phyloP scores from a whole-genome alignment of 2,329 filamentous ascomycete genomes.

The Metarhizium humberi region DNA sequence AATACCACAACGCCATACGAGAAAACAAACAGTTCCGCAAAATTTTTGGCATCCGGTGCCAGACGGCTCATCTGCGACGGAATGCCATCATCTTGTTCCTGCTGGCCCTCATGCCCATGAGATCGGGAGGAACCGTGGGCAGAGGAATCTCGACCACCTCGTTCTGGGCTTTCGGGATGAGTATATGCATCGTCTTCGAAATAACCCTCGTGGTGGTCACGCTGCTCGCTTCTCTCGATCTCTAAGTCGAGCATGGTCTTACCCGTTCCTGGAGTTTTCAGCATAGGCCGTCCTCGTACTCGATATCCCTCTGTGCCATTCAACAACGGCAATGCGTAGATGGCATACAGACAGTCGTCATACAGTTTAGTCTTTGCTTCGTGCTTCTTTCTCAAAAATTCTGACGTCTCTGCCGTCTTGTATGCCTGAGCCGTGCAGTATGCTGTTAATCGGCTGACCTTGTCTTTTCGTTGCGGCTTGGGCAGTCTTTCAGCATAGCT shows the following conservation, averaged over 20 bases:
- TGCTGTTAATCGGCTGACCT: constrained; percentile 81
- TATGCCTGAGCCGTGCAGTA: constrained; percentile 95
- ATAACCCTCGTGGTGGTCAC: constrained; percentile 87
- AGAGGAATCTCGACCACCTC: constrained; percentile 16
- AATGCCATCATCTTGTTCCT: constrained; percentile 28
- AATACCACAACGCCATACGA: constrained; percentile 96
- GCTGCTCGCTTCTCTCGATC: constrained; percentile 84
- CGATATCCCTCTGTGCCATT: constrained; percentile 81
- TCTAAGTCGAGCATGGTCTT: constrained; percentile 90
- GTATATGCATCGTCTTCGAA: constrained; percentile 63
- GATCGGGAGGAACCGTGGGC: constrained; percentile 22
- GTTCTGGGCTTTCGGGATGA: constrained; percentile 21
- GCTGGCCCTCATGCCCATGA: constrained; percentile 12
- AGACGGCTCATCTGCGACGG: constrained; percentile 48
- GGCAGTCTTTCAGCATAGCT: constrained; percentile 90
- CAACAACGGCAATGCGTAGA: constrained; percentile 85
- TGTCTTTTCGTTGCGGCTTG: constrained; percentile 78
- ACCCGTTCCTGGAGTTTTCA: constrained; percentile 82
- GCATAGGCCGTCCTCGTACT: constrained; percentile 77
- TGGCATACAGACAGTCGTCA: constrained; percentile 92
- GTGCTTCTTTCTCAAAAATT: constrained; percentile 81
- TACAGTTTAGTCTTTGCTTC: constrained; percentile 91
- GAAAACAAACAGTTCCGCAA: constrained; percentile 95
- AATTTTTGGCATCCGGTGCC: constrained; percentile 62
- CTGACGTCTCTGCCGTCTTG: constrained; percentile 78